Percentiles rank a stretch among this genome's conserved stretches.
Evolutionary conservation across 495 filamentous ascomycete genomes (phyloP).

Genomic region (Aspergillus indologenus): DNA sequence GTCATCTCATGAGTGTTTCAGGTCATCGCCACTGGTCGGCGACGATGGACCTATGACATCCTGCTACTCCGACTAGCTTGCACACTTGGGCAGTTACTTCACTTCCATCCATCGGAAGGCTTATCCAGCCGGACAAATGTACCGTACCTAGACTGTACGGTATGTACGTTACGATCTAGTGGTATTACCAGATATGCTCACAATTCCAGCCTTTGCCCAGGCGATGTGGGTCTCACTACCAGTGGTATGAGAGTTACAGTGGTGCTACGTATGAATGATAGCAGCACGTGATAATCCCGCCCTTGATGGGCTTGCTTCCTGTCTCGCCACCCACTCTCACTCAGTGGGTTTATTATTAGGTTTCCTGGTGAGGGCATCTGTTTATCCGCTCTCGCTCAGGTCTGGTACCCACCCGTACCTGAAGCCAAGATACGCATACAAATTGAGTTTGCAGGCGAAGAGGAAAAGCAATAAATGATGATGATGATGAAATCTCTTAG

Average conservation of each 20-base stretch:
- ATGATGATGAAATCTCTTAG: not conserved
- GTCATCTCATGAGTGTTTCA: conserved; percentile 7
- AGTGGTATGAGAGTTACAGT: conserved; percentile 2
- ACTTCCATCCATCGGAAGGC: not conserved
- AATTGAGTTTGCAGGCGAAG: conserved; percentile 10
- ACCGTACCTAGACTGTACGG: conserved; percentile 11
- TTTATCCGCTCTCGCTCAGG: conserved; percentile 2
- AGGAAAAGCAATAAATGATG: not conserved
- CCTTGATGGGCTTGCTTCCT: not conserved
- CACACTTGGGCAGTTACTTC: not conserved
- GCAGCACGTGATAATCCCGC: conserved; percentile 10
- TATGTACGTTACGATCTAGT: conserved; percentile 9
- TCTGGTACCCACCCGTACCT: conserved; percentile 16
- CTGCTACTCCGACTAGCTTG: not conserved
- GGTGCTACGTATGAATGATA: not conserved
- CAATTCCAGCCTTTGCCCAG: conserved; percentile 2
- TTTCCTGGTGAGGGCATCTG: conserved; percentile 1
- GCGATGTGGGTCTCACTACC: conserved; percentile 2
- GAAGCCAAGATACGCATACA: conserved; percentile 6
- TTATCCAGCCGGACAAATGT: conserved; percentile 5
- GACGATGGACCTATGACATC: not conserved
- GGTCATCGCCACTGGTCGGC: conserved; percentile 1
- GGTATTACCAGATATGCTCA: conserved; percentile 6
- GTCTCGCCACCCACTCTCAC: conserved; percentile 18
- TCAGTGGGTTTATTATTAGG: conserved; percentile 19